phyloP scores from a whole-genome alignment of 106 monocot species.

The Ottelia alismoides region DNA sequence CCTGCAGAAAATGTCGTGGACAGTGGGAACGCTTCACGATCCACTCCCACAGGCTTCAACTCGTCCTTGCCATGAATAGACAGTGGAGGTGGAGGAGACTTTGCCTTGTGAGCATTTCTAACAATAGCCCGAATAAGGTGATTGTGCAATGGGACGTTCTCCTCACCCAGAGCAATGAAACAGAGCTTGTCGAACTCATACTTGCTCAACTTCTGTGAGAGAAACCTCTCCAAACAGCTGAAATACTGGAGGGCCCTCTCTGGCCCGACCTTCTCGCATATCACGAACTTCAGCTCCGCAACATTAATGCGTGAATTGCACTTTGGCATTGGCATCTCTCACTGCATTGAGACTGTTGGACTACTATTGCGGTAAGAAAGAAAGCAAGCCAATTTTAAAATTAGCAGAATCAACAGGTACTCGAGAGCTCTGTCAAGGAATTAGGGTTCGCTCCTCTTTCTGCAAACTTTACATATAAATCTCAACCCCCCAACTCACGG shows the following conservation, averaged over 20 bases:
- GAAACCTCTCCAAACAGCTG: constrained; percentile 20
- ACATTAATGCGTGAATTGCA: constrained; percentile 31
- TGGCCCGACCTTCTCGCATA: constrained; percentile 31
- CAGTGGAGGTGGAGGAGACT: constrained; percentile 23
- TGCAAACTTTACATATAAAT: background rate
- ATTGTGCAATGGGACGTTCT: constrained; percentile 47
- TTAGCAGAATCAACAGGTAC: too few relatives aligned
- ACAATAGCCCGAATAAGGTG: constrained; percentile 39
- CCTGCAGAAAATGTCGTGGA: background rate
- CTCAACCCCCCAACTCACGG: background rate
- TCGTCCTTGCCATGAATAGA: constrained; percentile 1
- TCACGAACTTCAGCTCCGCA: constrained; percentile 34
- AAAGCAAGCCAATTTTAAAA: background rate
- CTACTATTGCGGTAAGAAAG: background rate
- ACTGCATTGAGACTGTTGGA: background rate
- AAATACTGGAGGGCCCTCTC: constrained; percentile 34
- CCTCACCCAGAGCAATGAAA: constrained; percentile 26
- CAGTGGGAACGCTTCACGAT: background rate
- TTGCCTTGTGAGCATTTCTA: constrained; percentile 38
- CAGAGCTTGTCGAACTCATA: constrained; percentile 41
- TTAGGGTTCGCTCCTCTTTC: constrained; percentile 14
- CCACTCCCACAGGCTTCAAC: constrained; percentile 2
- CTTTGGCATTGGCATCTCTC: constrained; percentile 20
- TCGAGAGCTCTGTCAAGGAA: background rate
- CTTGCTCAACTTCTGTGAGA: constrained; percentile 44